Conservation (phyloP, 139 green algal genomes). For the Closterium sp. region DNA sequence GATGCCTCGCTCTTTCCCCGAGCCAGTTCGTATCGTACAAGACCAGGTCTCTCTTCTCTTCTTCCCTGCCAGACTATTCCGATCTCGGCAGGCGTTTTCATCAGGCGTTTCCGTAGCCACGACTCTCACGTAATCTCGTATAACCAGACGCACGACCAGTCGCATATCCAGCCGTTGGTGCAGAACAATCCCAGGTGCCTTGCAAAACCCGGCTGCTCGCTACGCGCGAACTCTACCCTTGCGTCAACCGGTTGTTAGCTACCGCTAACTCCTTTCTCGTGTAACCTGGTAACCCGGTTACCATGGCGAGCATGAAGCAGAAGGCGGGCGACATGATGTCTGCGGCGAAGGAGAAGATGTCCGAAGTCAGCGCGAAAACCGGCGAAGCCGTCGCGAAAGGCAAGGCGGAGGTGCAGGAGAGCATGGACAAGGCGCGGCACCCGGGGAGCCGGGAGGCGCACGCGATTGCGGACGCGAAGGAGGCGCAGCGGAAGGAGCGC, state of each 20-base stretch:
- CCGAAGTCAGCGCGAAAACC: background rate
- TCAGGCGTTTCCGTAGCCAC: too few relatives aligned
- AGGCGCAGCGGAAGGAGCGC: background rate
- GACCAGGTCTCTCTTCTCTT: background rate
- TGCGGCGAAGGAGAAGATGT: background rate
- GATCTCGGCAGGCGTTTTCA: too few relatives aligned
- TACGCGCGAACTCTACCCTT: too few relatives aligned
- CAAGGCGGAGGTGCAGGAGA: background rate
- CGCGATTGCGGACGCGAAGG: background rate
- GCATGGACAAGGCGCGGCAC: background rate
- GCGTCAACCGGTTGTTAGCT: too few relatives aligned
- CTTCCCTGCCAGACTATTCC: background rate
- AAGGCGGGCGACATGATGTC: background rate
- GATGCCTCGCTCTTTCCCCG: background rate
- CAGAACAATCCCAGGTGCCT: too few relatives aligned
- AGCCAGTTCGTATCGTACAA: background rate
- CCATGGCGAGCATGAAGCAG: background rate
- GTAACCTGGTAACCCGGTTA: background rate
- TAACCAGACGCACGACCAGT: too few relatives aligned
- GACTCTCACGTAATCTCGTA: too few relatives aligned
- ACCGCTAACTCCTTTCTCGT: background rate
- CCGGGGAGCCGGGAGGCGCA: background rate
- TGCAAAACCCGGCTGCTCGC: too few relatives aligned
- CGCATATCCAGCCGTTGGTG: too few relatives aligned
- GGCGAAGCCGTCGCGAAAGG: background rate